These are phyloP conservation scores for Nicotiana rustica DNA, from an alignment of 305 asterid genomes.

Conservation along the genomic window DNA sequence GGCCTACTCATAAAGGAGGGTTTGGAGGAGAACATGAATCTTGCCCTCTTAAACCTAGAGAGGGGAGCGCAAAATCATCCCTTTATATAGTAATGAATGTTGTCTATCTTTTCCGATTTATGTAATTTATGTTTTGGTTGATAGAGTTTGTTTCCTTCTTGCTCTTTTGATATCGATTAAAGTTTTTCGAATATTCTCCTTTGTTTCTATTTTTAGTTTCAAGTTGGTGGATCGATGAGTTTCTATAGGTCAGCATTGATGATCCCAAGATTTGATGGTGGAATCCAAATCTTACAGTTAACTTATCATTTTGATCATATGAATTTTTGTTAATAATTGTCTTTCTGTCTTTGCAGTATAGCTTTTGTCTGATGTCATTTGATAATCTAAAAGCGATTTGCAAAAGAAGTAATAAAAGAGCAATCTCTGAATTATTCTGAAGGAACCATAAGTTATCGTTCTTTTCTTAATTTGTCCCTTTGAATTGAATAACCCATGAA, in stretches of 20 bases:
- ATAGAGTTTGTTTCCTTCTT: not conserved
- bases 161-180: not conserved
- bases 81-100: not conserved
- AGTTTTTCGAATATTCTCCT: not conserved
- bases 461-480: not conserved
- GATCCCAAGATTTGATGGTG: not conserved
- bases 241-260: not conserved
- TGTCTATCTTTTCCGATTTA: not conserved
- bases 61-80: not conserved
- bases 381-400: constrained; percentile 12
- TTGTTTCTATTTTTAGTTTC: constrained; percentile 1
- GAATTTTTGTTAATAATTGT: not conserved
- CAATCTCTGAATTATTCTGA: not conserved
- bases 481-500: not conserved
- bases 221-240: not conserved
- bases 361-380: not conserved
- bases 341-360: constrained; percentile 27
- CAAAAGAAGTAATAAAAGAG: not conserved
- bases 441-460: not conserved
- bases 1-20: not conserved
- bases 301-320: constrained; percentile 17
- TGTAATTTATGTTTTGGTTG: constrained; percentile 7
- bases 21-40: not conserved
- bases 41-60: not conserved
- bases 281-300: not conserved